phyloP scores from a whole-genome alignment of 1,284 basidiomycete genomes.

The Ustilago sp. region DNA sequence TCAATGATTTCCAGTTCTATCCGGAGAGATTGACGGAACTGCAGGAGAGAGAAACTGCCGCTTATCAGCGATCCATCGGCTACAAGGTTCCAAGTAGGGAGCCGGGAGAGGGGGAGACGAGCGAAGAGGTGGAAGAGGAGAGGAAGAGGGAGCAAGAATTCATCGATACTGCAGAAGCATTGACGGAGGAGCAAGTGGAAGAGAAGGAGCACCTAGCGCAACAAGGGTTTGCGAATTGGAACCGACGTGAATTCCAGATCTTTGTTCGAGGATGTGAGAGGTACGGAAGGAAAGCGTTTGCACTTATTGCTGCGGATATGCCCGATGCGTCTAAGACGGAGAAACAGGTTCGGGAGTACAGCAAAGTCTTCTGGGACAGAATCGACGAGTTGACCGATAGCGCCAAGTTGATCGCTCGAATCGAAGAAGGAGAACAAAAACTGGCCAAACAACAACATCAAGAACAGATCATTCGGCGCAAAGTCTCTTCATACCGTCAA shows the following conservation, averaged over 20 bases:
- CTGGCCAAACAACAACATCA: slow-evolving; percentile 59
- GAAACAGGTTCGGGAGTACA: slow-evolving; percentile 84
- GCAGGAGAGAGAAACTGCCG: slow-evolving; percentile 81
- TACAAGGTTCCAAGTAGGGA: slow-evolving; percentile 82
- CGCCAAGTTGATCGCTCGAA: slow-evolving; percentile 58
- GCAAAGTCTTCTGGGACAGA: slow-evolving; percentile 87
- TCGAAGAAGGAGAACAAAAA: slow-evolving; percentile 67
- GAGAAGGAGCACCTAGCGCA: slow-evolving; percentile 75
- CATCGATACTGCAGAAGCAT: slow-evolving; percentile 74
- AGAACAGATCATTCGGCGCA: slow-evolving; percentile 56
- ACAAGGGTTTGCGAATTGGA: slow-evolving; percentile 70
- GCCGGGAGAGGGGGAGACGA: slow-evolving; percentile 71
- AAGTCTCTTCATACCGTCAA: slow-evolving; percentile 48
- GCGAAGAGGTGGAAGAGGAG: slow-evolving; percentile 58
- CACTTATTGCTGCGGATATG: slow-evolving; percentile 85
- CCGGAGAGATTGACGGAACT: slow-evolving; percentile 83
- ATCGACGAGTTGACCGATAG: slow-evolving; percentile 79
- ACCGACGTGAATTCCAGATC: slow-evolving; percentile 90
- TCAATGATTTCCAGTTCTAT: slow-evolving; percentile 98
- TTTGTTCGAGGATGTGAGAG: slow-evolving; percentile 87
- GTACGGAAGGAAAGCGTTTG: slow-evolving; percentile 84
- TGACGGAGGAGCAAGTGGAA: slow-evolving; percentile 78
- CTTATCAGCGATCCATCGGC: slow-evolving; percentile 76
- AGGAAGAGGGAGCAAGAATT: slow-evolving; percentile 82
- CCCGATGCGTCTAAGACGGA: slow-evolving; percentile 76